phyloP scores from a whole-genome alignment of 1,284 basidiomycete genomes.

The Ceratobasidium sp. region DNA sequence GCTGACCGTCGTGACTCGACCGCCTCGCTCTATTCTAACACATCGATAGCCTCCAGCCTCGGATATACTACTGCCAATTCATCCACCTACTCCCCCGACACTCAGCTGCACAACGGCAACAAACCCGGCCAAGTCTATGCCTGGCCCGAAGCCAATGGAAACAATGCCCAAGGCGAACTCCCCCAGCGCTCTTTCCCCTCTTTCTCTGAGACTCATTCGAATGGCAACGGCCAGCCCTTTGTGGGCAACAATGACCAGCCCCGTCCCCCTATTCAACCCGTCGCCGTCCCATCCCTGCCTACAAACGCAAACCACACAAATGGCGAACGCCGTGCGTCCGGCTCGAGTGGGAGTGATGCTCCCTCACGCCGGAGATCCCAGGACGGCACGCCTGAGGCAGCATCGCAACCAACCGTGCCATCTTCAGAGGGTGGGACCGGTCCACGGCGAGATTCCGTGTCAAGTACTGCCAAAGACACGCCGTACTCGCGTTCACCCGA shows the following conservation, averaged over 20 bases:
- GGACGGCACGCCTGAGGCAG: slow-evolving; percentile 38
- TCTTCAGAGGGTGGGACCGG: slow-evolving; percentile 23
- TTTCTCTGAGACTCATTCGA: slow-evolving; percentile 39
- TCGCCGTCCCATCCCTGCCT: slow-evolving; percentile 40
- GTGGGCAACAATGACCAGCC: slow-evolving; percentile 20
- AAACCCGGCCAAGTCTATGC: slow-evolving; percentile 40
- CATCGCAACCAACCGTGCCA: slow-evolving; percentile 34
- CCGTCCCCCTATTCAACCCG: slow-evolving; percentile 33
- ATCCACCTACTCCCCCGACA: slow-evolving; percentile 60
- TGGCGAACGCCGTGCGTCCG: slow-evolving; percentile 41
- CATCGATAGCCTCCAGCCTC: slow-evolving; percentile 60
- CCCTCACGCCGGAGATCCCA: slow-evolving; percentile 24
- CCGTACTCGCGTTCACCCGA: slow-evolving; percentile 95
- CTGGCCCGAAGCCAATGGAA: slow-evolving; percentile 40
- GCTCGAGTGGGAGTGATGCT: slow-evolving; percentile 39
- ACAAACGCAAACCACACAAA: slow-evolving; percentile 9
- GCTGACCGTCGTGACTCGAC: slow-evolving; percentile 74
- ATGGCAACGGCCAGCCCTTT: slow-evolving; percentile 32
- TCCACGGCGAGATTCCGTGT: slow-evolving; percentile 37
- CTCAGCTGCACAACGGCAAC: slow-evolving; percentile 41
- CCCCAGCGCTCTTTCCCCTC: slow-evolving; percentile 43
- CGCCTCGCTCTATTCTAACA: slow-evolving; percentile 69
- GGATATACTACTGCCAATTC: slow-evolving; percentile 62
- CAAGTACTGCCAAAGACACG: slow-evolving; percentile 53
- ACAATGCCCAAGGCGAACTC: slow-evolving; percentile 27